Percentiles rank a stretch among this genome's conserved stretches.
Conservation (phyloP, 2,329 filamentous ascomycete genomes). For the Neofusicoccum sp. region DNA sequence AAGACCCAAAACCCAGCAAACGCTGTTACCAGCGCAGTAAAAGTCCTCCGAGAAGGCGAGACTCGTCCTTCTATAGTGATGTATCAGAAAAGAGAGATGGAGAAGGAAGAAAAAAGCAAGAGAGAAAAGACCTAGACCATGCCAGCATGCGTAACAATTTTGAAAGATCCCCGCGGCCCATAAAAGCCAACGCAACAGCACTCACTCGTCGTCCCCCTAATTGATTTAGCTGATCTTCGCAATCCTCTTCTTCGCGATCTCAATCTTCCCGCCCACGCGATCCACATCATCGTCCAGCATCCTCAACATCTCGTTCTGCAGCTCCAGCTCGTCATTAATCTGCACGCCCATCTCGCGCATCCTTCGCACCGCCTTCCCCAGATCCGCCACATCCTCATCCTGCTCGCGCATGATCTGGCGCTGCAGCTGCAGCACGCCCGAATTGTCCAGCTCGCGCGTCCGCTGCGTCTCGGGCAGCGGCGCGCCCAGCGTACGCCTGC, state of each 20-base stretch:
- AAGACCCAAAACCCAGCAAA: background rate
- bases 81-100: background rate
- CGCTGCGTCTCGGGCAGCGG: constrained; percentile 72
- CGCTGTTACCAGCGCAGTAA: background rate
- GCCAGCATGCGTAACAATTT: background rate
- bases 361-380: constrained; percentile 66
- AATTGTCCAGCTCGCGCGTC: constrained; percentile 74
- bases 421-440: constrained; percentile 71
- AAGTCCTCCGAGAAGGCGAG: too few species aligned
- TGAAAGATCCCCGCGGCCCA: background rate
- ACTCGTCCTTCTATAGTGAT: background rate
- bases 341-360: constrained; percentile 76
- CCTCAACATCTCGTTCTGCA: constrained; percentile 69
- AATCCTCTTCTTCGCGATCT: constrained; percentile 70
- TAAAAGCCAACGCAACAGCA: background rate
- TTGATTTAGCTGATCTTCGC: constrained; percentile 54
- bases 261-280: constrained; percentile 65
- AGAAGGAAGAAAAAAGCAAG: background rate
- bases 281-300: constrained; percentile 65
- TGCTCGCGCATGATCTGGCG: constrained; percentile 72
- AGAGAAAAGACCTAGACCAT: background rate
- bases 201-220: background rate
- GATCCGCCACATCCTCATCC: constrained; percentile 67
- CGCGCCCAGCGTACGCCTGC: constrained; percentile 64
- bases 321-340: constrained; percentile 70